A percentile compares a stretch with the other conserved stretches of the same genome.
Conservation (phyloP, 208 protist genomes). For the Crithidia acanthocephali region DNA sequence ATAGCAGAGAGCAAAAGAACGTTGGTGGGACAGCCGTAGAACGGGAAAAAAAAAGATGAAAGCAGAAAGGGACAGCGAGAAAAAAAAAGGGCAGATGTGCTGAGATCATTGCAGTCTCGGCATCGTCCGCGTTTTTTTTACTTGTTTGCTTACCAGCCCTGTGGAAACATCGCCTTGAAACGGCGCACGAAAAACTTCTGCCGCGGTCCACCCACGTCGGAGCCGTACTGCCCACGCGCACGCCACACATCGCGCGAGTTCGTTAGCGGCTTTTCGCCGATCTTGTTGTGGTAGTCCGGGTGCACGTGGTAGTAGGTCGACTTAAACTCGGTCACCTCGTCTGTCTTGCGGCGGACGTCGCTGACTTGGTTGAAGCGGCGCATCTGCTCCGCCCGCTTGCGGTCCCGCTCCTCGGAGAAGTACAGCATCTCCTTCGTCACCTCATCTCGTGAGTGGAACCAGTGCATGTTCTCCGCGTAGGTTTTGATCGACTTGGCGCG, state of each 20-base stretch:
- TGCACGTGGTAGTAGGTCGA: conserved; percentile 89
- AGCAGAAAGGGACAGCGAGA: neutral
- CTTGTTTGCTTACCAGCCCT: conserved; percentile 66
- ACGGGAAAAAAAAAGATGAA: too few species aligned
- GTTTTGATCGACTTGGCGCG: conserved; percentile 65
- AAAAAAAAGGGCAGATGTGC: too few species aligned
- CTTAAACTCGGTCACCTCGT: conserved; percentile 88
- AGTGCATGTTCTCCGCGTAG: conserved; percentile 93
- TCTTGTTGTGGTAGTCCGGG: conserved; percentile 84
- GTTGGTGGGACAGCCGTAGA: too few species aligned
- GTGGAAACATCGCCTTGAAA: conserved; percentile 90
- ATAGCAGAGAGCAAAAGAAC: too few species aligned
- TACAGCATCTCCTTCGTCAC: conserved; percentile 87
- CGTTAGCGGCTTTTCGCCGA: conserved; percentile 71
- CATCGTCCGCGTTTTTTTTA: too few species aligned
- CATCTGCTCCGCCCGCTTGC: conserved; percentile 54
- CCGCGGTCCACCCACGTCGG: conserved; percentile 82
- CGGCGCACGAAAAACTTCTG: conserved; percentile 90
- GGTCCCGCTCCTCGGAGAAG: conserved; percentile 74
- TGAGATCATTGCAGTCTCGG: too few species aligned
- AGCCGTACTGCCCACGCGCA: conserved; percentile 84
- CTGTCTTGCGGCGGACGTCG: conserved; percentile 51
- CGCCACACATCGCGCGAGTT: conserved; percentile 86
- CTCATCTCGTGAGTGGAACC: conserved; percentile 90
- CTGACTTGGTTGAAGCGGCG: conserved; percentile 62